Percentiles rank a stretch among this genome's conserved stretches.
phyloP scores from a whole-genome alignment of 805 yeast genomes.

The Pichia kluyveri region DNA sequence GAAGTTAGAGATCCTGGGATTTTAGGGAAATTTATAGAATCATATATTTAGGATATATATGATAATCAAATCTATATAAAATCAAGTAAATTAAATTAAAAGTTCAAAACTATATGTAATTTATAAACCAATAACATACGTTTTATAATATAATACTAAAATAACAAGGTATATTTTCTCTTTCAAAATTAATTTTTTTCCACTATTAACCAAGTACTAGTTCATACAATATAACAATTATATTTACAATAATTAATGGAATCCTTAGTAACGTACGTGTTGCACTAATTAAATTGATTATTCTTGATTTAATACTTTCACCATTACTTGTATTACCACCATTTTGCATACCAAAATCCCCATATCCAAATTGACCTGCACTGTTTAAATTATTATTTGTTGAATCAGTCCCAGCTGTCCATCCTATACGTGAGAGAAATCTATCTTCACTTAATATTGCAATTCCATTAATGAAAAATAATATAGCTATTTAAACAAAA shows the following conservation, averaged over 20 bases:
- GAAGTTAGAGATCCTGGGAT: constrained; percentile 8
- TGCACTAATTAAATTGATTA: constrained; percentile 49
- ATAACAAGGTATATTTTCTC: background rate
- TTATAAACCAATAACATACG: no score
- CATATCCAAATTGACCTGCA: constrained; percentile 5
- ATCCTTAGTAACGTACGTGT: constrained; percentile 48
- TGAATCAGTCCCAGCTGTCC: constrained; percentile 30
- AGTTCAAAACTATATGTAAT: no score
- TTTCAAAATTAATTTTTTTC: background rate
- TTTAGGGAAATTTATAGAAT: constrained; percentile 5
- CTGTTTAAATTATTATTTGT: constrained; percentile 6
- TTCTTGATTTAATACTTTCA: constrained; percentile 32
- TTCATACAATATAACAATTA: constrained; percentile 43
- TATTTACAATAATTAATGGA: constrained; percentile 45
- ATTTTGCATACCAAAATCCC: constrained; percentile 3
- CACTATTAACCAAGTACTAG: constrained; percentile 35
- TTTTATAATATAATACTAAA: background rate
- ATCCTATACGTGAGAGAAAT: constrained; percentile 40
- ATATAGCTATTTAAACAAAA: constrained; percentile 25
- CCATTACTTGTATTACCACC: constrained; percentile 13
- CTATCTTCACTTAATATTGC: constrained; percentile 56
- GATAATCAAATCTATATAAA: no score
- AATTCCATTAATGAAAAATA: constrained; percentile 46
- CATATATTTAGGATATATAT: background rate
- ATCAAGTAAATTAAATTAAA: no score